A percentile compares a stretch with the other conserved stretches of the same genome.
Conservation (phyloP, 208 protist species). For the Crithidia mellificae region DNA sequence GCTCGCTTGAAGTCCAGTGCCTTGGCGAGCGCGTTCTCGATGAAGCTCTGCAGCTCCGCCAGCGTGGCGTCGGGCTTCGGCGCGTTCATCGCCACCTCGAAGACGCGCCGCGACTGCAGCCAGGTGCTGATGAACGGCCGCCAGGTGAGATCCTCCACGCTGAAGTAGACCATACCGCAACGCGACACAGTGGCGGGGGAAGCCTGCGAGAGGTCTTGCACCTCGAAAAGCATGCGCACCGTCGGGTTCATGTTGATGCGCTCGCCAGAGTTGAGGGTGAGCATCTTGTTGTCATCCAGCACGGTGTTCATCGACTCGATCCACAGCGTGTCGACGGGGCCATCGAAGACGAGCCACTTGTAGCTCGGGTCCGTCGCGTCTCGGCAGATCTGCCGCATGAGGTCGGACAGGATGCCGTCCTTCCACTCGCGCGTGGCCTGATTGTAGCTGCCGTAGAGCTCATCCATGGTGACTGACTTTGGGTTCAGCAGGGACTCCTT, state of each 20-base stretch:
- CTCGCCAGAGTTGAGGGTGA: constrained; percentile 98
- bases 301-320: constrained; percentile 99
- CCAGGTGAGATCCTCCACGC: constrained; percentile 94
- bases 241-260: constrained; percentile 96
- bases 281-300: constrained; percentile 99
- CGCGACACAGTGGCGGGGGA: constrained; percentile 99
- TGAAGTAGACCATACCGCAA: constrained; percentile 98
- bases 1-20: constrained; percentile 78
- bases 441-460: constrained; percentile 98
- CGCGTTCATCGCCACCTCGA: constrained; percentile 88
- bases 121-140: constrained; percentile 94
- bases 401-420: constrained; percentile 96
- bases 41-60: constrained; percentile 79
- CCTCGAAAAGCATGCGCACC: constrained; percentile 98
- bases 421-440: constrained; percentile 97
- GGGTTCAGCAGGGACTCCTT: constrained; percentile 95
- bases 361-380: constrained; percentile 91
- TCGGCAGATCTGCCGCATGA: constrained; percentile 93
- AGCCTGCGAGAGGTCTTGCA: constrained; percentile 96
- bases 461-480: constrained; percentile 96
- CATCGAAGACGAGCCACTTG: constrained; percentile 98
- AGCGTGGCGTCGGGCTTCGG: constrained; percentile 90
- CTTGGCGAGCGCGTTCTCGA: constrained; percentile 81
- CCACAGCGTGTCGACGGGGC: constrained; percentile 99
- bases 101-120: constrained; percentile 84